Evolutionary conservation across 352 stramenopile species (phyloP).

Genomic region (Phytophthora pluvialis): DNA sequence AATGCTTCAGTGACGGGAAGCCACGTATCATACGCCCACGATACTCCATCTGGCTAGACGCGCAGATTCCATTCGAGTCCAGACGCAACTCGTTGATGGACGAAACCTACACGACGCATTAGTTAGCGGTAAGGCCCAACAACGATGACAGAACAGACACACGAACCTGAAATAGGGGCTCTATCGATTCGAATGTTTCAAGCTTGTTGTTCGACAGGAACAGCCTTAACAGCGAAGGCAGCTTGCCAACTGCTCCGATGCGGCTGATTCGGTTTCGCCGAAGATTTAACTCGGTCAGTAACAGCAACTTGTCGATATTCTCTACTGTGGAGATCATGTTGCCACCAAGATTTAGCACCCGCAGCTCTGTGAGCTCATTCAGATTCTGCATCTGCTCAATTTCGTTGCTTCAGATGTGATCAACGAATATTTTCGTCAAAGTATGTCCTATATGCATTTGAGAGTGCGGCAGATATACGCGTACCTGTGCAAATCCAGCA

Average conservation of each 20-base stretch:
- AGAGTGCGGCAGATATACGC: background rate
- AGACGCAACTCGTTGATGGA: conserved; percentile 88
- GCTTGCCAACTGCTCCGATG: conserved; percentile 61
- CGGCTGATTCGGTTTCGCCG: conserved; percentile 78
- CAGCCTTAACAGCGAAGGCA: conserved; percentile 85
- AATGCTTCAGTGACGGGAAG: conserved; percentile 80
- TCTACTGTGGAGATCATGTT: conserved; percentile 84
- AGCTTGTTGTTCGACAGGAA: conserved; percentile 94
- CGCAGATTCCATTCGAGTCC: conserved; percentile 82
- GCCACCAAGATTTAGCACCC: conserved; percentile 92
- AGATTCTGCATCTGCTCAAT: conserved; percentile 90
- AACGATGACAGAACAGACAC: background rate
- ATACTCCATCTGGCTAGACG: conserved; percentile 60
- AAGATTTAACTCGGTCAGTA: conserved; percentile 93
- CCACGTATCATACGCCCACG: conserved; percentile 68
- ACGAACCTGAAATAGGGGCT: conserved; percentile 69
- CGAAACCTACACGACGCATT: conserved; percentile 32
- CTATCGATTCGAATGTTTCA: conserved; percentile 68
- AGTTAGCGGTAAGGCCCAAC: background rate
- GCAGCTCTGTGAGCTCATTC: conserved; percentile 82
- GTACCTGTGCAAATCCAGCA: conserved; percentile 91
- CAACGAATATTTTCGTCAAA: conserved; percentile 3
- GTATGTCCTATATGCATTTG: background rate
- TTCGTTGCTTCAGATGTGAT: conserved; percentile 66
- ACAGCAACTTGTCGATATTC: conserved; percentile 74